A percentile compares a stretch with the other conserved stretches of the same genome.
Conservation (phyloP, 1,284 basidiomycete species). For the Sanguinoderma infundibulare region DNA sequence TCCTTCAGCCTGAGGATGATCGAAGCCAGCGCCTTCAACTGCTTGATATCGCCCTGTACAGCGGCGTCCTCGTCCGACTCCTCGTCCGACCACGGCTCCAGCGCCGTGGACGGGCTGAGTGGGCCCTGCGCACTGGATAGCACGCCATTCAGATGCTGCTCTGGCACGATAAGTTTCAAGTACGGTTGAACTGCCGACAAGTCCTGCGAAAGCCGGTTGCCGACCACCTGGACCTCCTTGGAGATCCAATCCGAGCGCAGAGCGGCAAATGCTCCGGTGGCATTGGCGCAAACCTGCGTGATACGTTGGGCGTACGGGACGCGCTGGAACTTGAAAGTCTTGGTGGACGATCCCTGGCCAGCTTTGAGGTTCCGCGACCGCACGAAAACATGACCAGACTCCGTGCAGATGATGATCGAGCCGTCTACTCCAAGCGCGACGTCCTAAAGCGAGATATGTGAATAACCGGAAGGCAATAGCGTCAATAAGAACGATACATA, state of each 20-base stretch:
- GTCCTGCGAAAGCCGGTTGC: conserved; percentile 71
- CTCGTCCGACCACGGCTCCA: conserved; percentile 29
- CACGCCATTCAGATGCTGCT: background rate
- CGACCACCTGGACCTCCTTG: conserved; percentile 59
- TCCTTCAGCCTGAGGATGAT: conserved; percentile 38
- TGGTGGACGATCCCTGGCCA: conserved; percentile 42
- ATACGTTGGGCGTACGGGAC: conserved; percentile 87
- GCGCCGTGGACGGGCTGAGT: background rate
- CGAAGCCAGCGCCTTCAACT: conserved; percentile 46
- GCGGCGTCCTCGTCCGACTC: conserved; percentile 42
- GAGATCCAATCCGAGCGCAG: conserved; percentile 78
- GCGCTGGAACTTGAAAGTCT: conserved; percentile 82
- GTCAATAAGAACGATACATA: conserved; percentile 36
- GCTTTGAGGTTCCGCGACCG: conserved; percentile 64
- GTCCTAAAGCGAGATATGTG: conserved; percentile 52
- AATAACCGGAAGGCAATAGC: background rate
- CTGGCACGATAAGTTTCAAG: conserved; percentile 11
- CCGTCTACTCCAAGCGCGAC: conserved; percentile 91
- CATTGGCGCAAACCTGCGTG: conserved; percentile 85
- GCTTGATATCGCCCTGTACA: conserved; percentile 54
- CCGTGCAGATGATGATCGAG: conserved; percentile 90
- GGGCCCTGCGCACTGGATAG: background rate
- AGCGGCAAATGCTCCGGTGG: conserved; percentile 89
- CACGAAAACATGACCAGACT: conserved; percentile 93
- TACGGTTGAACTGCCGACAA: conserved; percentile 70